Base-by-base conservation (phyloP, 2,329 filamentous ascomycete species). In the Aureobasidium namibiae region DNA sequence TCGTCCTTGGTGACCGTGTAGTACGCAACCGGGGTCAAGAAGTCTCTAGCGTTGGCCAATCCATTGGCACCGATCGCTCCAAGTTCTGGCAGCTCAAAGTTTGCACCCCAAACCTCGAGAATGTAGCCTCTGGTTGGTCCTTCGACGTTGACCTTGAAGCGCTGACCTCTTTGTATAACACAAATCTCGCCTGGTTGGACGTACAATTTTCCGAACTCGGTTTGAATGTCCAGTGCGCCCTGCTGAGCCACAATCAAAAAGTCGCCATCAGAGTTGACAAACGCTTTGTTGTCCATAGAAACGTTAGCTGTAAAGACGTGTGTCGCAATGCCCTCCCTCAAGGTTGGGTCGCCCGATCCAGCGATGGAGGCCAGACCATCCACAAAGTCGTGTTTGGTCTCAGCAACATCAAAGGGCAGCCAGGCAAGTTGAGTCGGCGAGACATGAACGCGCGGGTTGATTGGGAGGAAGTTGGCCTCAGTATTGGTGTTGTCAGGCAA, bases 351-450 rank as follows among this genome's bases (percentile, higher is more conserved):
- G 14, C 79, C 79, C 36, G 75, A 75, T 10, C 79, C 79, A n/a
- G 72, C 76, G 16, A 81, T 69, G 1, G 78, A 79, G 63, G 76
- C 75, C 14, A 81, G 68, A 5, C 79, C 78, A 56, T 76, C 68
- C 14, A 75, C 67, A 61, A 80, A 80, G 52, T 79, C 76, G 24
- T 77, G 70, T 31, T 73, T 68, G 39, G 72, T 68, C 10, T 69
- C 66, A 0, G 68, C 66, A 13, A 72, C 61, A 13, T 69, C 65
- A 54, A 80, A 77, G 3, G 78, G 60, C 64, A 74, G 60, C 77
- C 77, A 69, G 73, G 74, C 79, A 44, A 80, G 73, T 67, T 80
- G 76, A 61, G 80, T 78, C 6, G 78, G 73, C 50, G 77, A 76
- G 11, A 79, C 69, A 24, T 76, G 72, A 1, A 81, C 76, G 26